These are phyloP conservation scores for Penicillium macrosclerotiorum DNA, from an alignment of 495 filamentous ascomycete genomes.

Conservation along the genomic window DNA sequence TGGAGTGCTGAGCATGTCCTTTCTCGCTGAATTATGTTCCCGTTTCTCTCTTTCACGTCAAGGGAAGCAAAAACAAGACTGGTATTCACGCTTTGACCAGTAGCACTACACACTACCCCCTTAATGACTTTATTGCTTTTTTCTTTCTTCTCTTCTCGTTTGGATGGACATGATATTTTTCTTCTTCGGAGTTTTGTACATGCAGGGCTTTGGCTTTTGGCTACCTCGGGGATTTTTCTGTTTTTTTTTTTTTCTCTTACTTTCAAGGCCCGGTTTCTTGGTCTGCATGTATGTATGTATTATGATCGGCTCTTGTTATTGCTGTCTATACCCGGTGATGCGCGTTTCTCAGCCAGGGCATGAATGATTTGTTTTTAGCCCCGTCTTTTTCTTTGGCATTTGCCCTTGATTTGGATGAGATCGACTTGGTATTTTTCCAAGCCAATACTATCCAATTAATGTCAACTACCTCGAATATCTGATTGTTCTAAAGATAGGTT, in stretches of 20 bases:
- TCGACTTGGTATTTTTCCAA: too few species aligned
- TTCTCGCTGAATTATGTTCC: background rate
- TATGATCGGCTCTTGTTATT: constrained; percentile 15
- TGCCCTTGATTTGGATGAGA: background rate
- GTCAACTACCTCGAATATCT: too few species aligned
- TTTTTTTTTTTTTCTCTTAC: constrained; percentile 1
- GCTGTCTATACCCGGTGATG: constrained; percentile 20
- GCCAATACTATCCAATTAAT: too few species aligned
- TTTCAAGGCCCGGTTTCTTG: background rate
- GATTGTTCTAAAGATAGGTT: too few species aligned
- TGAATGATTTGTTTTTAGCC: background rate
- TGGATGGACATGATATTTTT: constrained; percentile 12
- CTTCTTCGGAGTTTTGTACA: constrained; percentile 18
- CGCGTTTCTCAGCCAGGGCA: constrained; percentile 8
- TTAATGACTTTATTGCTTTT: constrained; percentile 13
- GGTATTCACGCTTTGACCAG: background rate
- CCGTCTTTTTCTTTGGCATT: background rate
- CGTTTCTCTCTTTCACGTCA: too few species aligned
- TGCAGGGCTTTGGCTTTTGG: constrained; percentile 8
- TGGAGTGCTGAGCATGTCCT: constrained; percentile 28
- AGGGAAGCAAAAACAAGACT: background rate
- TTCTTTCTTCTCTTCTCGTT: constrained; percentile 3
- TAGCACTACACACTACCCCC: background rate
- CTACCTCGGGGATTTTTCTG: background rate
- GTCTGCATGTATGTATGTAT: constrained; percentile 21